Base-by-base conservation (phyloP, 257 asterid genomes). In the Solanum gracilifrons region DNA sequence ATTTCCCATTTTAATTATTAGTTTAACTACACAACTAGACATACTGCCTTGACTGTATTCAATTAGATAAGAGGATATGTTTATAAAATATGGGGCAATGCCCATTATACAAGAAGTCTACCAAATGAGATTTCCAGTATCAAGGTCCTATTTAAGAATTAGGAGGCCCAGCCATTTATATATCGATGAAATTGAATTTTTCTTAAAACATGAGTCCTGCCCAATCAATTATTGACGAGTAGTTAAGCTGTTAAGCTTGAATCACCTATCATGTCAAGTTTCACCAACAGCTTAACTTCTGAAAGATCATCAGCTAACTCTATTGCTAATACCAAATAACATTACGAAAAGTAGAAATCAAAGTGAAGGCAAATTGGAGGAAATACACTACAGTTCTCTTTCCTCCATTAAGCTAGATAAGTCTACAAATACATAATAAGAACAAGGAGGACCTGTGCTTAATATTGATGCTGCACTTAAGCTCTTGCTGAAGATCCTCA, bases 401-500 rank as follows among this genome's bases (percentile, higher is more conserved):
- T 39, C 60, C 83, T 76, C 60, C 83, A 76, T 76, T 76, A n/a
- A n/a, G 48, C 37, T 18, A 84, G 55, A 37, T 25, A 37, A 66
- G 87, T 31, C 9, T 11, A 74, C 82, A 73, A 20, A 21, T 32
- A 74, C 27, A 58, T 29, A 87, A 71, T 85, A 86, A 51, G 88
- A 84, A 87, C 23, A 82, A 69, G 72, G 90, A 92, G 73, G 79
- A 97, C 99, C 99, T 95, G 90, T 97, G 99, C 83, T 91, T 94
- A 86, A 97, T 87, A 88, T 93, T 96, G 85, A 97, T 94, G 92
- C 92, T 96, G 89, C 99, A 97, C 84, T 90, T 94, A 9, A 97
- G 91, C 93, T 96, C 99, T 91, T 97, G 99, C 43, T 89, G 99
- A 89, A 96, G 96, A 92, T 97, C 99, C 94, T 97, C 99, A 88